A percentile compares a stretch with the other conserved stretches of the same genome.
These are phyloP conservation scores for Phytophthora sp. DNA, from an alignment of 352 stramenopile species.

Conservation along the genomic window DNA sequence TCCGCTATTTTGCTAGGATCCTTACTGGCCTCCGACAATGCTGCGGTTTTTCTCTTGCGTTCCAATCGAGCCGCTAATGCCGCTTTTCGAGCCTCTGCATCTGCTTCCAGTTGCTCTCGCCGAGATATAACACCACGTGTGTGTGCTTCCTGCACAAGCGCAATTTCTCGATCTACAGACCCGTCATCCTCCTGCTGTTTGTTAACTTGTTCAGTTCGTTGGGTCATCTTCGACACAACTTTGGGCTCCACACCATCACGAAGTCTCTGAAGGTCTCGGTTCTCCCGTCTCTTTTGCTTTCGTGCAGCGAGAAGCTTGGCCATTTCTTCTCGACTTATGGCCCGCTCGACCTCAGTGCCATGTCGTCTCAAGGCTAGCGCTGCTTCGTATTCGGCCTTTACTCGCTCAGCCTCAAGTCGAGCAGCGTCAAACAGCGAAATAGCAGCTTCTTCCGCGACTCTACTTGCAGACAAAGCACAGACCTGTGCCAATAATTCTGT, in stretches of 20 bases:
- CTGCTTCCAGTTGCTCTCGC: constrained; percentile 35
- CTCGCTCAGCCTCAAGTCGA: constrained; percentile 33
- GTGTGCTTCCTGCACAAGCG: constrained; percentile 38
- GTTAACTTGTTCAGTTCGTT: neutral
- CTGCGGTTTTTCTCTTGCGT: constrained; percentile 32
- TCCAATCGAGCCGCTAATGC: constrained; percentile 35
- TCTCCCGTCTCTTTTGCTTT: constrained; percentile 14
- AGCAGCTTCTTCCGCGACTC: constrained; percentile 19
- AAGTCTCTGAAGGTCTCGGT: neutral
- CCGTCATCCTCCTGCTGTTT: constrained; percentile 21
- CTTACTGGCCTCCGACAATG: too few relatives aligned
- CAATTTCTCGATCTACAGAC: constrained; percentile 31
- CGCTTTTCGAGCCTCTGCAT: constrained; percentile 38
- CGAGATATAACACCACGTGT: constrained; percentile 26
- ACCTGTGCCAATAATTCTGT: constrained; percentile 17
- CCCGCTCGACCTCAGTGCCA: neutral
- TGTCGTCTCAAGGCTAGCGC: constrained; percentile 16
- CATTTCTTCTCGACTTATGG: constrained; percentile 21
- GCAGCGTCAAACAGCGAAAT: constrained; percentile 21
- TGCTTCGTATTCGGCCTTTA: constrained; percentile 29
- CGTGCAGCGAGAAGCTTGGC: constrained; percentile 21
- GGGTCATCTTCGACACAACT: neutral
- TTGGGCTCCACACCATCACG: neutral
- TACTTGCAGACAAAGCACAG: constrained; percentile 20
- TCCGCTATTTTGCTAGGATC: too few relatives aligned